Conservation (phyloP, 192 early-diverging fungal species). For the Spizellomyces punctatus region DNA sequence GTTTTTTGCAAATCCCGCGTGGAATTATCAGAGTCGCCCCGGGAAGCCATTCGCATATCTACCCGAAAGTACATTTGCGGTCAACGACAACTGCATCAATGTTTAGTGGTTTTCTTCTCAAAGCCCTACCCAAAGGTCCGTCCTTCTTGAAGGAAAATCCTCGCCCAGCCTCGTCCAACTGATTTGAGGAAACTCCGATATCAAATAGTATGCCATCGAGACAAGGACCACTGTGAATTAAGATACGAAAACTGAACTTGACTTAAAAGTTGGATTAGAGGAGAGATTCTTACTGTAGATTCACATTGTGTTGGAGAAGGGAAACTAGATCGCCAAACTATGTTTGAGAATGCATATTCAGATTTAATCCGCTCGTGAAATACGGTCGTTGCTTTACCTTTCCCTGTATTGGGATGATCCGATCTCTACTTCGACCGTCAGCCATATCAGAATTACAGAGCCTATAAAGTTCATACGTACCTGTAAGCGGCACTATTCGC, state of each 20-base stretch:
- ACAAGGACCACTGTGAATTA: slow-evolving; percentile 30
- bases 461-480: slow-evolving; percentile 12
- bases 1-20: slow-evolving; percentile 30
- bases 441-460: background rate
- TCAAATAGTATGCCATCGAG: slow-evolving; percentile 77
- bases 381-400: slow-evolving; percentile 14
- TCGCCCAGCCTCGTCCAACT: slow-evolving; percentile 62
- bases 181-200: slow-evolving; percentile 72
- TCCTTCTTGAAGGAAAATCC: slow-evolving; percentile 72
- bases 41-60: slow-evolving; percentile 73
- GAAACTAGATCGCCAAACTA: slow-evolving; percentile 59
- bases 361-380: background rate
- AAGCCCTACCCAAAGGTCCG: slow-evolving; percentile 56
- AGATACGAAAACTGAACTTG: background rate
- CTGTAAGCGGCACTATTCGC: slow-evolving; percentile 38
- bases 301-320: slow-evolving; percentile 37
- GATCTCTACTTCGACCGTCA: slow-evolving; percentile 27
- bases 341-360: background rate
- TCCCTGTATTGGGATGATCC: slow-evolving; percentile 59
- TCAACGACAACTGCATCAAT: background rate
- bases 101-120: background rate
- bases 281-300: slow-evolving; percentile 22
- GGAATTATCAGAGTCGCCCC: slow-evolving; percentile 33
- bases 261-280: background rate
- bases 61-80: background rate